Evolutionary conservation across 1,284 basidiomycete genomes (phyloP), one percentile per base, ranked within the genome.

Genomic region (Gastroboletus turbinatus): DNA sequence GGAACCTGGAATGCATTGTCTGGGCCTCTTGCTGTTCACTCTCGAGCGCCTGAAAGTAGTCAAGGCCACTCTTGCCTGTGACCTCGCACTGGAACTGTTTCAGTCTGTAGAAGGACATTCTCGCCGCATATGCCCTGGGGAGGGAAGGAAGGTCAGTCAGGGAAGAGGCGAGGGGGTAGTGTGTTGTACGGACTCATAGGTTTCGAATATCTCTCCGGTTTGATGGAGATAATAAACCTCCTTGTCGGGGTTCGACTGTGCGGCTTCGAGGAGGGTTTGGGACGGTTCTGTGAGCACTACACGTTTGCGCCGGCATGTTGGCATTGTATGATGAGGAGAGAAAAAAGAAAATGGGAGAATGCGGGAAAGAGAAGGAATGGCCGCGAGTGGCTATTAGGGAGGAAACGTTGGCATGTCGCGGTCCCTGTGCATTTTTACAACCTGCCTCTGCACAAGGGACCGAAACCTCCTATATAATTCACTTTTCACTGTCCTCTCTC

Each of bases 41-140:
- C 67, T 93, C 86, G 50, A 95, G 79, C 9, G 97, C 97, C 68
- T 95, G 86, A 72, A 97, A 97, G 76, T 94, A 99, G 75, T 94
- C 90, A 53, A 99, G 81, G 52, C 88, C 88, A 64, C 92, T 92
- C 78, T 93, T 96, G 71, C 94, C 94, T 39, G 93, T 95, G 64
- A 96, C 92, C 79, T 96, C 93, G 72, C 94, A 95, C 69, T 95
- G 92, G 75, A 97, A 96, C 70, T 94, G 89, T 67, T 92, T 94
- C 63, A 93, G 84, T 60, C 88, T 85, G 77, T 97, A 97, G 79
- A 97, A 98, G 57, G 90, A 90, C 81, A 96, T 90, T 60, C 96
- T 87, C 33, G 90, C 84, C 25, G 90, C 85, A 76, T 96, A 98
- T 13, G 92, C 85, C 68, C 94, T 97, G 71, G 46, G 61, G 43